phyloP scores from a whole-genome alignment of 2,329 filamentous ascomycete species.

The Exophiala viscosa region DNA sequence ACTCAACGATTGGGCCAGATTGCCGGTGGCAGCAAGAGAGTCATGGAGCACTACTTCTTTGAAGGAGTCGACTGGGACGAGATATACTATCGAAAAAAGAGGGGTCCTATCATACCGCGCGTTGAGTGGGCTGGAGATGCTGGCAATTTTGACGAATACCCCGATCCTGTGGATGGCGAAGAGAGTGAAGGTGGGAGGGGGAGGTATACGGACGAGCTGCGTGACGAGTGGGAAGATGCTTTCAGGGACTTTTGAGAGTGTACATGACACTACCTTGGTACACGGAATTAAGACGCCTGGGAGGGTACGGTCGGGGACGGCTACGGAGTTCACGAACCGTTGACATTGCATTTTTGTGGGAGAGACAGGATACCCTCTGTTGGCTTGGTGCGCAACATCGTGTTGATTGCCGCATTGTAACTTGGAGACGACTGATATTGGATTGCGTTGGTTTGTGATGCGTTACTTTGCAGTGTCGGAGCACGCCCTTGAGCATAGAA shows the following conservation, averaged over 20 bases:
- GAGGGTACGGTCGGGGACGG: no score
- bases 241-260: constrained; percentile 59
- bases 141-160: constrained; percentile 64
- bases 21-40: constrained; percentile 55
- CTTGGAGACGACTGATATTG: no score
- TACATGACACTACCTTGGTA: not conserved
- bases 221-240: constrained; percentile 56
- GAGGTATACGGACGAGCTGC: constrained; percentile 58
- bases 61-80: constrained; percentile 60
- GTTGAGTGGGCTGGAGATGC: constrained; percentile 59
- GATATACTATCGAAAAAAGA: constrained; percentile 56
- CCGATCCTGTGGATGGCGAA: constrained; percentile 51
- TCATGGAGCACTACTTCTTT: constrained; percentile 63
- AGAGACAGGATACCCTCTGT: no score
- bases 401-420: no score
- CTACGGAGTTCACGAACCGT: no score
- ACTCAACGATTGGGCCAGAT: constrained; percentile 62
- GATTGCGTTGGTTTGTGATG: no score
- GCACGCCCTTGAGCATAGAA: no score
- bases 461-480: no score
- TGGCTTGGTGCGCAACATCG: no score
- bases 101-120: constrained; percentile 62
- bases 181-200: constrained; percentile 39
- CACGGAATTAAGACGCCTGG: no score
- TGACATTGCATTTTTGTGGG: no score